phyloP scores from a whole-genome alignment of 306 rosid species.

The Medicago truncatula region DNA sequence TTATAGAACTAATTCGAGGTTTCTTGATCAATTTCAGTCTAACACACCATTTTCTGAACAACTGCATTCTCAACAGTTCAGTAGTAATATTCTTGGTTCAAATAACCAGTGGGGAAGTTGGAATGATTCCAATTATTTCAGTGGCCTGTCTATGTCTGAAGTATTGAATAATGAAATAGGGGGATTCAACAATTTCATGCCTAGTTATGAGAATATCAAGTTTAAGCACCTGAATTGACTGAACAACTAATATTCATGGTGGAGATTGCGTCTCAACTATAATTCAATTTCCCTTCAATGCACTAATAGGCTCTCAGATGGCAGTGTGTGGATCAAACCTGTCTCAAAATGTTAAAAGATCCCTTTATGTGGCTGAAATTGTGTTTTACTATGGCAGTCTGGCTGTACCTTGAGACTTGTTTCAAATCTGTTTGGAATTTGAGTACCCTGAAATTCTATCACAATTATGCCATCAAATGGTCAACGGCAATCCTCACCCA shows the following conservation, averaged over 20 bases:
- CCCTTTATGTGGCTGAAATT: slow-evolving; percentile 25
- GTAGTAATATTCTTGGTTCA: slow-evolving; percentile 41
- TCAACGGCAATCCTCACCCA: slow-evolving; percentile 6
- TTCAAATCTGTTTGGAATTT: slow-evolving; percentile 30
- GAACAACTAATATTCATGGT: slow-evolving; percentile 34
- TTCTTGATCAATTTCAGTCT: slow-evolving; percentile 52
- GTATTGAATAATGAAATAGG: slow-evolving; percentile 47
- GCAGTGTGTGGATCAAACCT: slow-evolving; percentile 18
- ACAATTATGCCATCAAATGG: slow-evolving; percentile 26
- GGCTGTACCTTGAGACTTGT: not conserved
- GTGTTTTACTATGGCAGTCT: slow-evolving; percentile 19
- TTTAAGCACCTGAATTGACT: slow-evolving; percentile 38
- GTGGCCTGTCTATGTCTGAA: slow-evolving; percentile 48
- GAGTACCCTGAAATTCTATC: slow-evolving; percentile 23
- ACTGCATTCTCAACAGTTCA: slow-evolving; percentile 48
- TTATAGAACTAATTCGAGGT: slow-evolving; percentile 45
- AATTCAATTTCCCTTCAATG: slow-evolving; percentile 23
- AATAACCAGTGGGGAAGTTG: slow-evolving; percentile 50
- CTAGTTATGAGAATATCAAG: slow-evolving; percentile 48
- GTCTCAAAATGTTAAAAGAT: slow-evolving; percentile 6
- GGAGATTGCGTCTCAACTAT: slow-evolving; percentile 31
- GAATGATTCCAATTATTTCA: slow-evolving; percentile 50
- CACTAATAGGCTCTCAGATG: slow-evolving; percentile 34
- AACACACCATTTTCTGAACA: slow-evolving; percentile 47
- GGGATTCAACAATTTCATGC: slow-evolving; percentile 45